Conservation (phyloP, 768 basidiomycete species). For the Candolleomyces eurysporus region DNA sequence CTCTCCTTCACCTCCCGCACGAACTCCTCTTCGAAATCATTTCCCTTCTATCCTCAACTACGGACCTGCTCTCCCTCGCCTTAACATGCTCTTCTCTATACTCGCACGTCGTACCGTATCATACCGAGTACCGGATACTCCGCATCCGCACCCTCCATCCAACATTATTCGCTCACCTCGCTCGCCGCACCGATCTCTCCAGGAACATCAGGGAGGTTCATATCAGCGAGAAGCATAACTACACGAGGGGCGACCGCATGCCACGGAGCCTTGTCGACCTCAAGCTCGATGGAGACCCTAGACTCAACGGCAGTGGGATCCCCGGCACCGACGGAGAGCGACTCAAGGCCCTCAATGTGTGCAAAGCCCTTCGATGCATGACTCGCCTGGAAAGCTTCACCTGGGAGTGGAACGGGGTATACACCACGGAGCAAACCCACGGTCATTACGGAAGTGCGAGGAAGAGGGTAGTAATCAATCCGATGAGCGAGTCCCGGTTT, state of each 20-base stretch:
- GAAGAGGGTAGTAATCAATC: slow-evolving; percentile 5
- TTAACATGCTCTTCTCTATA: slow-evolving; percentile 38
- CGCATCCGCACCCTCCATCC: slow-evolving; percentile 39
- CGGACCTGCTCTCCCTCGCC: slow-evolving; percentile 44
- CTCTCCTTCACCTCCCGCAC: slow-evolving; percentile 38
- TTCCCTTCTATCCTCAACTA: slow-evolving; percentile 38
- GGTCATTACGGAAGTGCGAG: background rate
- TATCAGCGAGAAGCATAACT: slow-evolving; percentile 38
- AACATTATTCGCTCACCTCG: slow-evolving; percentile 50
- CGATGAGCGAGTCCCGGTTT: slow-evolving; percentile 30
- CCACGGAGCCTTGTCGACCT: slow-evolving; percentile 37
- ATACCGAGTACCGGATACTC: slow-evolving; percentile 49
- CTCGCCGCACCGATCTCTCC: slow-evolving; percentile 45
- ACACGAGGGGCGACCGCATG: slow-evolving; percentile 37
- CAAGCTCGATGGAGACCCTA: slow-evolving; percentile 17
- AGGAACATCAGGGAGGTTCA: slow-evolving; percentile 47
- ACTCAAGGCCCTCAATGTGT: slow-evolving; percentile 31
- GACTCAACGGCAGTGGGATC: slow-evolving; percentile 2
- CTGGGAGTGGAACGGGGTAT: slow-evolving; percentile 35
- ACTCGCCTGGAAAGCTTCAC: slow-evolving; percentile 37
- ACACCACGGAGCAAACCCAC: background rate
- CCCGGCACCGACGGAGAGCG: slow-evolving; percentile 30
- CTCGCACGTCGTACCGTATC: slow-evolving; percentile 41
- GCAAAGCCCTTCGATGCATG: slow-evolving; percentile 42
- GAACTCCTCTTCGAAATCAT: slow-evolving; percentile 49